Evolutionary conservation across 805 yeast genomes (phyloP).

Genomic region (Spathaspora sp.): DNA sequence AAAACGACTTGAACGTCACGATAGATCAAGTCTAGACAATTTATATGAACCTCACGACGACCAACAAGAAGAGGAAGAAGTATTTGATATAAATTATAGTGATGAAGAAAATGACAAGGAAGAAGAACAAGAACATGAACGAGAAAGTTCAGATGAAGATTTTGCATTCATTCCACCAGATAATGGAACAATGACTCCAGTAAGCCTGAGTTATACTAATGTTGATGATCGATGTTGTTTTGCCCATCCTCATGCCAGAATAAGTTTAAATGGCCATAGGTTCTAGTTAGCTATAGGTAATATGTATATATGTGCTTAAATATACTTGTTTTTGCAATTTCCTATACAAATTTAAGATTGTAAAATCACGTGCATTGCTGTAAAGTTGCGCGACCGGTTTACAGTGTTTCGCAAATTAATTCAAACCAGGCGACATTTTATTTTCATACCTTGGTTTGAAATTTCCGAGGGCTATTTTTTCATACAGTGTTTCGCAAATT

Average conservation of each 20-base stretch:
- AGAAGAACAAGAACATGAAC: slow-evolving; percentile 3
- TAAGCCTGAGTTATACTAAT: slow-evolving; percentile 12
- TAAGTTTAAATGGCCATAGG: slow-evolving; percentile 16
- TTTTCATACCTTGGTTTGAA: too few species aligned
- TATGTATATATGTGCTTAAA: neutral
- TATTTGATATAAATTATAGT: slow-evolving; percentile 35
- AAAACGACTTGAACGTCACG: neutral
- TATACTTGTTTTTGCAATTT: neutral
- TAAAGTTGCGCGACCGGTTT: too few species aligned
- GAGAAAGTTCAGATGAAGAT: slow-evolving; percentile 16
- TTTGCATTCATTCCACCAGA: slow-evolving; percentile 28
- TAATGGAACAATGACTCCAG: slow-evolving; percentile 29
- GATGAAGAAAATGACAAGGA: slow-evolving; percentile 12
- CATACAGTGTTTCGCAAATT: too few species aligned
- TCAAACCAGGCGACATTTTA: too few species aligned
- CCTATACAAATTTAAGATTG: too few species aligned
- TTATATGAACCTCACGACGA: slow-evolving; percentile 11
- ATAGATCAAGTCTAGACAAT: slow-evolving; percentile 8
- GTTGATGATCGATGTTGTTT: slow-evolving; percentile 36
- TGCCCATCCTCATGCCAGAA: slow-evolving; percentile 43
- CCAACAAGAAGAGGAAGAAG: slow-evolving; percentile 15
- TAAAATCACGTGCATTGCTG: neutral
- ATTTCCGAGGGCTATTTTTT: too few species aligned
- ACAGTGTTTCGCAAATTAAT: too few species aligned
- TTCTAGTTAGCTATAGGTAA: neutral